A percentile compares a stretch with the other conserved stretches of the same genome.
These are phyloP conservation scores for Epithemia pelagica DNA, from an alignment of 108 stramenopile genomes.

Conservation along the genomic window DNA sequence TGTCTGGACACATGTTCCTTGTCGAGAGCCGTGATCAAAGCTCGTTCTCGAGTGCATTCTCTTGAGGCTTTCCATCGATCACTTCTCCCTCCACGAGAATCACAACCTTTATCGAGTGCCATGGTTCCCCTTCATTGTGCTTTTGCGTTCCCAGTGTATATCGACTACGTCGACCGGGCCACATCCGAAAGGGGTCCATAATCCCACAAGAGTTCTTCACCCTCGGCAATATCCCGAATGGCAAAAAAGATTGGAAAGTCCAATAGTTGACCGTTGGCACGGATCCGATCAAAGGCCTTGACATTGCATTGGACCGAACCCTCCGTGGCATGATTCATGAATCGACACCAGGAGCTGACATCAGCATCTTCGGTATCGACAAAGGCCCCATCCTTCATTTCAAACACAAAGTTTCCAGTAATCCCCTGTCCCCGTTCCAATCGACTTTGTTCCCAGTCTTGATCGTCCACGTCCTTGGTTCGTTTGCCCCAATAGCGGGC, in stretches of 20 bases:
- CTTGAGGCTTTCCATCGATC: no score
- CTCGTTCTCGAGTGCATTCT: no score
- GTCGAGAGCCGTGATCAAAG: no score
- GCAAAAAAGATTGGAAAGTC: slow-evolving; percentile 14
- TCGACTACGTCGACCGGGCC: no score
- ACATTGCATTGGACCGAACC: not conserved
- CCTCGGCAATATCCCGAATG: slow-evolving; percentile 20
- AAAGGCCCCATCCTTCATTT: slow-evolving; percentile 3
- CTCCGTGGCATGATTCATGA: not conserved
- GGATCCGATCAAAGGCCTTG: not conserved
- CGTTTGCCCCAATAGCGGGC: slow-evolving; percentile 7
- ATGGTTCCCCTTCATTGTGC: no score
- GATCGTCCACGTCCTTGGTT: not conserved
- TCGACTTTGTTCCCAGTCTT: not conserved
- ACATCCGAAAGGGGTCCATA: slow-evolving; percentile 15
- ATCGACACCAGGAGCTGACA: slow-evolving; percentile 1
- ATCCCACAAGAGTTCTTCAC: slow-evolving; percentile 42
- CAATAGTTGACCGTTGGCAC: not conserved
- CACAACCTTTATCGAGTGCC: no score
- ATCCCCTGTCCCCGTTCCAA: not conserved
- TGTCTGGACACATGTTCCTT: no score
- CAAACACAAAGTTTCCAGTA: slow-evolving; percentile 4
- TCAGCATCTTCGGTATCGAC: slow-evolving; percentile 4
- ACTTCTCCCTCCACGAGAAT: no score
- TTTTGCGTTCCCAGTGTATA: no score